Evolutionary conservation across 192 early-diverging fungal genomes (phyloP).

Genomic region (Coemansia sp.): DNA sequence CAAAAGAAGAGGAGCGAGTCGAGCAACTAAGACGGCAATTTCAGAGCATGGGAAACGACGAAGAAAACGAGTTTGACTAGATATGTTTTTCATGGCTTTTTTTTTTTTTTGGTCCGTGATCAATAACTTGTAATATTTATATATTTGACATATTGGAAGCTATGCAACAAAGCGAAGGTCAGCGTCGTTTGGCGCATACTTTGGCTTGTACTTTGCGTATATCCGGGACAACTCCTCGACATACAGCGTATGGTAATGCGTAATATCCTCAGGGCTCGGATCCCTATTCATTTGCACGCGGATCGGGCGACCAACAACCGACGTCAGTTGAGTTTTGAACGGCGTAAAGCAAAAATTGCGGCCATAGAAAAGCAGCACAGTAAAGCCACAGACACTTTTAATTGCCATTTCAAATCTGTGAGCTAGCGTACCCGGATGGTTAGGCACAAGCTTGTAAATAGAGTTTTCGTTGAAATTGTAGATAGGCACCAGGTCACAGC

Average conservation of each 20-base stretch:
- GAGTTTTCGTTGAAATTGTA: slow-evolving; percentile 96
- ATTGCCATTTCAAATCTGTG: slow-evolving; percentile 73
- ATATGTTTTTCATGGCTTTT: neutral
- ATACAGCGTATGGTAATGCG: slow-evolving; percentile 40
- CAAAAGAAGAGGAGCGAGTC: slow-evolving; percentile 75
- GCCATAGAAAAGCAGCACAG: slow-evolving; percentile 79
- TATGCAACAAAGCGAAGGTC: slow-evolving; percentile 46
- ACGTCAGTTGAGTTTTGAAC: slow-evolving; percentile 40
- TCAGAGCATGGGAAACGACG: slow-evolving; percentile 40
- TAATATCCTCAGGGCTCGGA: slow-evolving; percentile 32
- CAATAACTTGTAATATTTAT: neutral
- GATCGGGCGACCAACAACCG: slow-evolving; percentile 53
- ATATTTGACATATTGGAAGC: neutral
- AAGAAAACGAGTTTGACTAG: slow-evolving; percentile 34
- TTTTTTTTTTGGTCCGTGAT: slow-evolving; percentile 4
- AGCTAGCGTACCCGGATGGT: slow-evolving; percentile 65
- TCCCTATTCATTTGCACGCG: slow-evolving; percentile 30
- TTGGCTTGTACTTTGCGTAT: slow-evolving; percentile 47
- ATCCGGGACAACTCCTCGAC: slow-evolving; percentile 44
- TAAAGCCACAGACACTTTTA: slow-evolving; percentile 72
- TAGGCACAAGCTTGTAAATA: slow-evolving; percentile 78
- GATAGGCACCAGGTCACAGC: slow-evolving; percentile 83
- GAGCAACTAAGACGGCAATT: slow-evolving; percentile 64
- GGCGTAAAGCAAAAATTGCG: slow-evolving; percentile 80
- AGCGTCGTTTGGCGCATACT: slow-evolving; percentile 37